Evolutionary conservation across 768 basidiomycete genomes (phyloP).

Genomic region (Tremella mesenterica): DNA sequence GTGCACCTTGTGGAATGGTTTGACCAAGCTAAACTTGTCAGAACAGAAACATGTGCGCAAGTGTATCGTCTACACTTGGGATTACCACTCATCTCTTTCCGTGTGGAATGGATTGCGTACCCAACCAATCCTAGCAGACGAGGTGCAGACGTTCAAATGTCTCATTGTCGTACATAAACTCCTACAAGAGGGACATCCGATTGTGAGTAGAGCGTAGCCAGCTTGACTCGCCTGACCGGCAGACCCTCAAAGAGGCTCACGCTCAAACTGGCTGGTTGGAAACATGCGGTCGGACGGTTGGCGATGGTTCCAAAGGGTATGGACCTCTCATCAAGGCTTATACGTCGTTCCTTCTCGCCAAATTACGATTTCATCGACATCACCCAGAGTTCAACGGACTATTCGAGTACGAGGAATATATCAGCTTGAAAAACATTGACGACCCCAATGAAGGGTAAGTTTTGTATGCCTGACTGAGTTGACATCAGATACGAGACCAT

Average conservation of each 20-base stretch:
- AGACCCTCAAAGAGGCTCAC: slow-evolving; percentile 96
- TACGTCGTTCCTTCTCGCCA: slow-evolving; percentile 88
- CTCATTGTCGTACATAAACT: slow-evolving; percentile 97
- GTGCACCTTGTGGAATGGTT: background rate
- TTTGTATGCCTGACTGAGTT: slow-evolving; percentile 11
- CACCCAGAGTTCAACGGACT: slow-evolving; percentile 97
- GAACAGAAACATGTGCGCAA: slow-evolving; percentile 98
- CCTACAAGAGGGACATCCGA: slow-evolving; percentile 91
- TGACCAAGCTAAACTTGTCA: slow-evolving; percentile 4
- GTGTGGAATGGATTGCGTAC: slow-evolving; percentile 97
- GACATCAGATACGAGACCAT: slow-evolving; percentile 84
- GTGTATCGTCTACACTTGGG: slow-evolving; percentile 98
- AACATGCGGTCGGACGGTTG: slow-evolving; percentile 85
- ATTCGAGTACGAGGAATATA: slow-evolving; percentile 98
- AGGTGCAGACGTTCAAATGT: slow-evolving; percentile 96
- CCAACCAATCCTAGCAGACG: slow-evolving; percentile 92
- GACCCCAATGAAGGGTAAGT: slow-evolving; percentile 97
- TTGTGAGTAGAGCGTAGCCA: slow-evolving; percentile 51
- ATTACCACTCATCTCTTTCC: slow-evolving; percentile 93
- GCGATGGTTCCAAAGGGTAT: slow-evolving; percentile 78
- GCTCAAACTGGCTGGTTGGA: slow-evolving; percentile 96
- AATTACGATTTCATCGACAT: slow-evolving; percentile 88
- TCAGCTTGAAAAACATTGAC: slow-evolving; percentile 91
- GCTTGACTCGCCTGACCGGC: slow-evolving; percentile 4
- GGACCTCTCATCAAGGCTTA: slow-evolving; percentile 88